Evolutionary conservation across 2,329 filamentous ascomycete genomes (phyloP), one percentile per base, ranked within the genome.

Genomic region (Aureobasidium sp.): DNA sequence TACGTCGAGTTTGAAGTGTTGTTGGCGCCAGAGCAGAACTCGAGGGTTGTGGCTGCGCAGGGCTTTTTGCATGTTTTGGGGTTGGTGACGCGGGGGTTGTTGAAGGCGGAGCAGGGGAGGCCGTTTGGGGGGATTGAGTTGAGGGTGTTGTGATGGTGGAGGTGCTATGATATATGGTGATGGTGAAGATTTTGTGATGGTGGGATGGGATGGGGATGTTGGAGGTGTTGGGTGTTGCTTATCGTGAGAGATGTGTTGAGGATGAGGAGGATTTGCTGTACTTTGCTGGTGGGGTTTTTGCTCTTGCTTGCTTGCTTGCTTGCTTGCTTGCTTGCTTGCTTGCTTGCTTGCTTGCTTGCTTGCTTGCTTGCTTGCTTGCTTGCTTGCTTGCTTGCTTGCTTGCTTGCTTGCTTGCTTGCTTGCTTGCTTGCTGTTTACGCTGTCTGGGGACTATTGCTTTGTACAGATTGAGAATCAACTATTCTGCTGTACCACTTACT

Each of bases 61-160:
- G 89, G 85, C 0, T 87, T 90, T 69, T 83, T 88, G 74, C 88
- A 94, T 70, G 79, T 89, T 2, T 79, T 95, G 15, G 79, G 81
- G 11, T 78, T 94, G 45, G 85, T 83, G 3, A 71, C 70, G 33
- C 75, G 75, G 65, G 71, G 71, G 10, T 63, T 79, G 61, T 65
- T 79, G 61, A 70, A 74, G 19, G 83, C 92, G 5, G 73, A 80
- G 63, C 90, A 95, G 72, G 72, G 72, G 3, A 70, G 74, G 37
- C 66, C 68, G 0, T 79, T 77, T 19, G 40, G 29, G 21, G 40
- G 8, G 29, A 57, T 57, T 27, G 40, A 45, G 53, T 45, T 57
- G 53, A 45, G 53, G 4, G 51, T 43, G 10, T 35, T 37, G 47
- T 50, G 19, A 50, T 29, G 13, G 4, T 1, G 23, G 9, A 8